phyloP scores from a whole-genome alignment of 306 rosid species.

The Abrus pulchellus region DNA sequence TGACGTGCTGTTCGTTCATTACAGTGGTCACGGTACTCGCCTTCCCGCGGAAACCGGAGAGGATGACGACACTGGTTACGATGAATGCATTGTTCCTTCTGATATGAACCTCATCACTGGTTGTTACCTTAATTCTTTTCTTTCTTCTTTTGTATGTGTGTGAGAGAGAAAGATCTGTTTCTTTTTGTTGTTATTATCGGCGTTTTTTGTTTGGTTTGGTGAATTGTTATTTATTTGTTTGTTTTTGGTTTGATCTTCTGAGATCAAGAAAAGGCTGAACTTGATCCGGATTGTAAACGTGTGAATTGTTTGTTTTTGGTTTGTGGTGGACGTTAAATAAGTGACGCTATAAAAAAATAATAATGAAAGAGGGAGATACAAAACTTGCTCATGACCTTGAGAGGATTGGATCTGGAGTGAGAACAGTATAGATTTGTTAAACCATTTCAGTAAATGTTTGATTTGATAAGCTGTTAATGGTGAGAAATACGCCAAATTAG shows the following conservation, averaged over 20 bases:
- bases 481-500: not conserved
- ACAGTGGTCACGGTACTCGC: constrained; percentile 95
- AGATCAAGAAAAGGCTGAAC: not conserved
- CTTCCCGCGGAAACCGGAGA: constrained; percentile 99
- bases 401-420: too few relatives aligned
- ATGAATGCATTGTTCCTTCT: constrained; percentile 90
- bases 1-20: constrained; percentile 77
- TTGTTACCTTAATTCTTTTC: not conserved
- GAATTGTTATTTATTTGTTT: not conserved
- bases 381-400: too few relatives aligned
- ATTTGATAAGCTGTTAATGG: not conserved
- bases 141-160: not conserved
- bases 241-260: not conserved
- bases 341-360: too few relatives aligned
- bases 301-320: not conserved
- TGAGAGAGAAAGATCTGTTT: not conserved
- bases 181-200: not conserved
- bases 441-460: not conserved
- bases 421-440: too few relatives aligned
- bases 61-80: constrained; percentile 91
- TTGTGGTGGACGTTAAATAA: too few relatives aligned
- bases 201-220: not conserved
- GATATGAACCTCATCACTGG: constrained; percentile 99
- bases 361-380: too few relatives aligned
- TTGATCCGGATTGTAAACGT: not conserved